Base-by-base conservation (phyloP, 495 filamentous ascomycete species). In the Bombardia bombarda region DNA sequence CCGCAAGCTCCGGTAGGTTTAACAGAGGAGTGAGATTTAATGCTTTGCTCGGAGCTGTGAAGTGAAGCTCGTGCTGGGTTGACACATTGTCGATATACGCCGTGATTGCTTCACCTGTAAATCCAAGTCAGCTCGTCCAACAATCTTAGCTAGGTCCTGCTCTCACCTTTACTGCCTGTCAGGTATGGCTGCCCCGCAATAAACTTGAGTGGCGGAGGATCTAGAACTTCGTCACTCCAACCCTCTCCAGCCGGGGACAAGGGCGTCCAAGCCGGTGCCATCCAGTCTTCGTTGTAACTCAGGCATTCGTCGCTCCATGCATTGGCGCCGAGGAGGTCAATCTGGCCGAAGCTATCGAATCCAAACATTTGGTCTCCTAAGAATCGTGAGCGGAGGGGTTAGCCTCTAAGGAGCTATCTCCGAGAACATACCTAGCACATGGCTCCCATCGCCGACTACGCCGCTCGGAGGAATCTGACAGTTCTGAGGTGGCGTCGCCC, bases 391-490 rank as follows among this genome's bases (percentile, higher is more conserved):
- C 16, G 21, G 37, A 39, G 22, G 31, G 31, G 37, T 39, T 39
- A 26, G 37, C 23, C 13, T 39, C 22, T 26, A 39, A 39, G 22
- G 37, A 39, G 17, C 37, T 39, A 39, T 39, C 22, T 39, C 37
- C 16, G 22, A 39, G 22, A 39, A 39, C 19, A 39, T 39, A 39
- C 37, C 22, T 39, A 39, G 37, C 16, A n/a, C n/a, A n/a, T n/a
- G n/a, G n/a, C n/a, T n/a, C n/a, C n/a, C n/a, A n/a, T n/a, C n/a
- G n/a, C n/a, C n/a, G n/a, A n/a, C n/a, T n/a, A n/a, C n/a, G n/a
- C n/a, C n/a, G n/a, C n/a, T n/a, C n/a, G n/a, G n/a, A n/a, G n/a
- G n/a, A n/a, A n/a, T n/a, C n/a, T n/a, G n/a, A n/a, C n/a, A n/a
- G n/a, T n/a, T n/a, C n/a, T n/a, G n/a, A n/a, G n/a, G n/a, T n/a